A percentile compares a stretch with the other conserved stretches of the same genome.
Evolutionary conservation across 345 rosid species (phyloP).

Genomic region (Gossypium raimondii): DNA sequence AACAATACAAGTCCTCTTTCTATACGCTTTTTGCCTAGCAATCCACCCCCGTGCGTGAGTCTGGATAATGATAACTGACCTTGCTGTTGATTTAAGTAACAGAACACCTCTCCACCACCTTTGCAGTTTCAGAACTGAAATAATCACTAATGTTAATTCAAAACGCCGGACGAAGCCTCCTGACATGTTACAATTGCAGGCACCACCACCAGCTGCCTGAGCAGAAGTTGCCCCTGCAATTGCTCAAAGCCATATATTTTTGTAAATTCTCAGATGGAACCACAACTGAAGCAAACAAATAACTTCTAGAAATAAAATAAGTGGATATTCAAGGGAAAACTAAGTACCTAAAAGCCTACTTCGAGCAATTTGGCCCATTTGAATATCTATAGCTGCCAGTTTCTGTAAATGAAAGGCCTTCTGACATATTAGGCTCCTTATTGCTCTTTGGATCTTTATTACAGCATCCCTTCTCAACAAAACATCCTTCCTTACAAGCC

Average conservation of each 20-base stretch:
- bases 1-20: constrained; percentile 40
- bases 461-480: constrained; percentile 42
- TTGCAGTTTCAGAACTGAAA: constrained; percentile 62
- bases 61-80: constrained; percentile 55
- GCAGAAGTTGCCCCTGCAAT: constrained; percentile 43
- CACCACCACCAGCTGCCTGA: constrained; percentile 15
- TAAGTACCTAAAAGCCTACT: constrained; percentile 60
- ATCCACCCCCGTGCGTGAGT: constrained; percentile 51
- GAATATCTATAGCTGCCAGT: constrained; percentile 56
- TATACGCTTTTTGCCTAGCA: constrained; percentile 43
- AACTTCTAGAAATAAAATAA: background rate
- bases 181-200: constrained; percentile 19
- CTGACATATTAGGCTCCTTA: constrained; percentile 36
- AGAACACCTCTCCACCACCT: constrained; percentile 75
- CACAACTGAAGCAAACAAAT: background rate
- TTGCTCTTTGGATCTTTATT: constrained; percentile 51
- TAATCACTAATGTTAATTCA: constrained; percentile 24
- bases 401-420: constrained; percentile 32
- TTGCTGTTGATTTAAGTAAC: constrained; percentile 39
- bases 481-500: constrained; percentile 53
- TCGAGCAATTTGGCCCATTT: constrained; percentile 52
- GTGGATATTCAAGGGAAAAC: constrained; percentile 15
- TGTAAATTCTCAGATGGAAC: constrained; percentile 7
- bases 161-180: constrained; percentile 25
- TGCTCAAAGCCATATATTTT: constrained; percentile 12